Conservation (phyloP, 345 rosid species). For the Dimocarpus longan region DNA sequence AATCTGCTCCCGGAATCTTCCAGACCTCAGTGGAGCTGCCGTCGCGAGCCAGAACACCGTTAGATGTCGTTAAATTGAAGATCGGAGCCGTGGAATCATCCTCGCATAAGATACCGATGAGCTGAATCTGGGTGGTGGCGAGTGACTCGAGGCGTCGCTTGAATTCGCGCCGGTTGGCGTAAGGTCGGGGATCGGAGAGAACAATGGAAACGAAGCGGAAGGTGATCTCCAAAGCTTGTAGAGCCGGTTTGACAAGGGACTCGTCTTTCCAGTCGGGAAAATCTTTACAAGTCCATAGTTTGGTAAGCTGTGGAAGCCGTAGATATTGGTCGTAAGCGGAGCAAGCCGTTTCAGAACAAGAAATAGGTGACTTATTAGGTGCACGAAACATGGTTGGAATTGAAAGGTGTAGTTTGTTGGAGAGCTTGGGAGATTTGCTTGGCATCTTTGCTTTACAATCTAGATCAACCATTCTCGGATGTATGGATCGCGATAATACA, state of each 20-base stretch:
- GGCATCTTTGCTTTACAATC: conserved; percentile 54
- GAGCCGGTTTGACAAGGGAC: conserved; percentile 63
- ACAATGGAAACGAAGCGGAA: conserved; percentile 76
- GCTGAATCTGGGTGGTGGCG: conserved; percentile 62
- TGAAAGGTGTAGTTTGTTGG: conserved; percentile 48
- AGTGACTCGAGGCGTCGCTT: conserved; percentile 72
- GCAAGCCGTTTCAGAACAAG: conserved; percentile 54
- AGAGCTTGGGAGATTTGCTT: conserved; percentile 43
- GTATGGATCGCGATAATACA: not conserved
- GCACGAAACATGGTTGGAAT: conserved; percentile 35
- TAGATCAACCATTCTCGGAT: conserved; percentile 61
- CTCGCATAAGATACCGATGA: conserved; percentile 60
- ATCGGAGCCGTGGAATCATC: conserved; percentile 49
- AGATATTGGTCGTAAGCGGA: conserved; percentile 77
- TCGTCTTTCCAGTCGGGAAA: conserved; percentile 74
- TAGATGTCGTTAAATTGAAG: conserved; percentile 40
- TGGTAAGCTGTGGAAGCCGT: conserved; percentile 68
- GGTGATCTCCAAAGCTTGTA: conserved; percentile 82
- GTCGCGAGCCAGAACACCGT: conserved; percentile 49
- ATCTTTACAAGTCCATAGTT: conserved; percentile 46
- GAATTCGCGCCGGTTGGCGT: conserved; percentile 71
- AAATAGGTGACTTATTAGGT: conserved; percentile 36
- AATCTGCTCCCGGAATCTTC: conserved; percentile 48
- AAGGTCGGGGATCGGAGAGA: conserved; percentile 74
- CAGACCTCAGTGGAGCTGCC: conserved; percentile 70